Conservation (phyloP, 768 basidiomycete species). For the Asterophora lycoperdoides region DNA sequence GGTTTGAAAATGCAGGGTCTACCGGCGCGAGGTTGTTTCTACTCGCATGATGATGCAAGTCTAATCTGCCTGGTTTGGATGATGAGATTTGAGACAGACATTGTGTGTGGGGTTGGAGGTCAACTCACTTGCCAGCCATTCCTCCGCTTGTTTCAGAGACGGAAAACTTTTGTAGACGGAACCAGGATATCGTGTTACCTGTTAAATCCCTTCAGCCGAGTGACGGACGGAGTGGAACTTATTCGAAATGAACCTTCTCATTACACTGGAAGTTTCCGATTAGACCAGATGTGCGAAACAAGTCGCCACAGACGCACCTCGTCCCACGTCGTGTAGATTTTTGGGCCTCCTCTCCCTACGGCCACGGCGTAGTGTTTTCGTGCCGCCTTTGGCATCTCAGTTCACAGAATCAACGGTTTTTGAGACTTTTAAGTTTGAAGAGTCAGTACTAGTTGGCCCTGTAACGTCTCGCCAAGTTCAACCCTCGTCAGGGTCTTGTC, state of each 20-base stretch:
- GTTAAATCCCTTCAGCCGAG: background rate
- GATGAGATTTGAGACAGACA: background rate
- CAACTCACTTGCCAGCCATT: conserved; percentile 40
- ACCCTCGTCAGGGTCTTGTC: no score
- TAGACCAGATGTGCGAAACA: background rate
- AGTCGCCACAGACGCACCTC: conserved; percentile 38
- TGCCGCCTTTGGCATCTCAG: conserved; percentile 25
- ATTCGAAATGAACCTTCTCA: conserved; percentile 32
- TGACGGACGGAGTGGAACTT: background rate
- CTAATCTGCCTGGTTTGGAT: conserved; percentile 1
- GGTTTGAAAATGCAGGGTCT: background rate
- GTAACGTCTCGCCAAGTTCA: no score
- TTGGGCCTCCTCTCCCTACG: conserved; percentile 52
- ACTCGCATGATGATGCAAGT: background rate
- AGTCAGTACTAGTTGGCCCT: no score
- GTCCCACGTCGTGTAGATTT: conserved; percentile 56
- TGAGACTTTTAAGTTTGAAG: background rate
- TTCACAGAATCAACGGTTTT: background rate
- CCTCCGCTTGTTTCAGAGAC: conserved; percentile 40
- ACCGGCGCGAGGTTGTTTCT: background rate
- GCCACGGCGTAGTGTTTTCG: conserved; percentile 60
- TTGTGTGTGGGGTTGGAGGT: background rate
- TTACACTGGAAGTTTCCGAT: conserved; percentile 35
- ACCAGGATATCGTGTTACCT: conserved; percentile 53
- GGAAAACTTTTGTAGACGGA: conserved; percentile 52